phyloP scores from a whole-genome alignment of 208 protist genomes.

The Phytomonas sp. region DNA sequence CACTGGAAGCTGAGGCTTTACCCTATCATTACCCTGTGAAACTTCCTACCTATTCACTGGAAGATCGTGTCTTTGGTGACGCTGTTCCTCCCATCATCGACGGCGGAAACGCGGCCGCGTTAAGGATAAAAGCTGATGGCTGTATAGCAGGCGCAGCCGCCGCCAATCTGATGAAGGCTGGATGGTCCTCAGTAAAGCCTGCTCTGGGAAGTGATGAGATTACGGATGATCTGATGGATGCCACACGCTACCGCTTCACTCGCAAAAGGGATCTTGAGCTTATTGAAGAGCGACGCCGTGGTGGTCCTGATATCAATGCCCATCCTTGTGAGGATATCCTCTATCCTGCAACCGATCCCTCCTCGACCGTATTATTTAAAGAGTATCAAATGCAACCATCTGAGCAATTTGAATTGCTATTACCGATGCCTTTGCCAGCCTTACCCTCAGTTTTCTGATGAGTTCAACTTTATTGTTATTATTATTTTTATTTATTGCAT shows the following conservation, averaged over 20 bases:
- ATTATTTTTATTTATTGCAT: background rate
- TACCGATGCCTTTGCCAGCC: slow-evolving; percentile 68
- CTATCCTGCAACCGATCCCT: slow-evolving; percentile 13
- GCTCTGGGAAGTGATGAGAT: background rate
- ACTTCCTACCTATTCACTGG: slow-evolving; percentile 28
- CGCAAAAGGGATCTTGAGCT: slow-evolving; percentile 51
- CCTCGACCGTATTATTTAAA: slow-evolving; percentile 46
- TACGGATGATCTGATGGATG: slow-evolving; percentile 61
- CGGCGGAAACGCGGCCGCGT: background rate
- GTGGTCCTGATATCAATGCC: slow-evolving; percentile 46
- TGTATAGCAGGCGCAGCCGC: background rate
- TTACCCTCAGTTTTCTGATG: slow-evolving; percentile 61
- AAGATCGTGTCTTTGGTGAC: slow-evolving; percentile 40
- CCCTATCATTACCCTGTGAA: slow-evolving; percentile 52
- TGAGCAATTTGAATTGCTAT: slow-evolving; percentile 24
- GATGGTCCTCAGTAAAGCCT: slow-evolving; percentile 3
- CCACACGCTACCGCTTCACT: slow-evolving; percentile 37
- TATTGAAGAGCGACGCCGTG: slow-evolving; percentile 57
- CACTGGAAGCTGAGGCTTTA: slow-evolving; percentile 58
- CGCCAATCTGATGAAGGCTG: background rate
- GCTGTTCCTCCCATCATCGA: slow-evolving; percentile 12
- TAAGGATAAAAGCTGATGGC: background rate
- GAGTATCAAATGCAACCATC: slow-evolving; percentile 24
- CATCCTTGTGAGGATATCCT: slow-evolving; percentile 59
- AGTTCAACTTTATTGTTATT: background rate